A percentile compares a stretch with the other conserved stretches of the same genome.
These are phyloP conservation scores for Tetraselmis striata DNA, from an alignment of 139 green algal genomes.

Conservation along the genomic window DNA sequence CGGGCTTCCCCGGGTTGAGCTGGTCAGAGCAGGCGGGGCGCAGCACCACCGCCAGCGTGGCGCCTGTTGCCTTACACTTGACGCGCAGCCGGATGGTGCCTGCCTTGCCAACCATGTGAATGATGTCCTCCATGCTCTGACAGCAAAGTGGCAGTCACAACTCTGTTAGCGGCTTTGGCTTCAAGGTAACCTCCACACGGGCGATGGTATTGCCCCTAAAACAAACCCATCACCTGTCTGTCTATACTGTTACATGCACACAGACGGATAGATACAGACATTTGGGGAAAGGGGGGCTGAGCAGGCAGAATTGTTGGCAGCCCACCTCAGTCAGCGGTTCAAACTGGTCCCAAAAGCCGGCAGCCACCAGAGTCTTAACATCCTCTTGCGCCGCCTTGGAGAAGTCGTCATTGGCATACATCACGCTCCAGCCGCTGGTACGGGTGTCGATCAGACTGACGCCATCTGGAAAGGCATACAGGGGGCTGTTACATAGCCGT, in stretches of 20 bases:
- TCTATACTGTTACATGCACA: too few species aligned
- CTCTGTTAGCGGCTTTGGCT: too few species aligned
- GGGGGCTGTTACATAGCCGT: background rate
- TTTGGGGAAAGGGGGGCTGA: too few species aligned
- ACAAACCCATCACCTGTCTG: too few species aligned
- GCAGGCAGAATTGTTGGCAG: too few species aligned
- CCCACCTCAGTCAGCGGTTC: background rate
- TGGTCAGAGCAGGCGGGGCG: conserved; percentile 20
- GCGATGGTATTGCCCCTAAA: too few species aligned
- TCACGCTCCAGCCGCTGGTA: background rate
- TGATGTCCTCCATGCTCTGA: conserved; percentile 4
- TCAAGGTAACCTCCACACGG: too few species aligned
- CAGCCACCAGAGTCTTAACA: background rate
- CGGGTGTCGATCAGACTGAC: background rate
- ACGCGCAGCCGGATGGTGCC: background rate
- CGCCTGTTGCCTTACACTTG: background rate
- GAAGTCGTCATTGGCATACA: background rate
- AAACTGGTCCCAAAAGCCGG: background rate
- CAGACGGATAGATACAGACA: too few species aligned
- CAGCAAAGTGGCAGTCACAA: conserved; percentile 5
- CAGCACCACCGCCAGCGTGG: conserved; percentile 8
- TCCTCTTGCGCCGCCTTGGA: background rate
- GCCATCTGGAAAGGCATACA: background rate
- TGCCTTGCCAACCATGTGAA: background rate
- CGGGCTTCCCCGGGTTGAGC: conserved; percentile 5